Conservation (phyloP, 768 basidiomycete genomes). For the Lactarius sp. region DNA sequence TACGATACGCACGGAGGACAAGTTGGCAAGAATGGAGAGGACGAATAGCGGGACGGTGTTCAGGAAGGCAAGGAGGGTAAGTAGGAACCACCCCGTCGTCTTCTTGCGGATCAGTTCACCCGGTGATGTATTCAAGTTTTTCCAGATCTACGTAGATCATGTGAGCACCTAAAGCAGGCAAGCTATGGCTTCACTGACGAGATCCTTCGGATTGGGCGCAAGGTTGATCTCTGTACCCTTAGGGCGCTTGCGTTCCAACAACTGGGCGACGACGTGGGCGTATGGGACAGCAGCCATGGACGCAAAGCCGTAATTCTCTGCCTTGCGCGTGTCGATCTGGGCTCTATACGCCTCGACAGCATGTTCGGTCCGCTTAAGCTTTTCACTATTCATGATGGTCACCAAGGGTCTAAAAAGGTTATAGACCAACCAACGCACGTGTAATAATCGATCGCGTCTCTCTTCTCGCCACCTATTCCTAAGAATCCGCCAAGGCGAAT, state of each 20-base stretch:
- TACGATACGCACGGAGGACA: constrained; percentile 57
- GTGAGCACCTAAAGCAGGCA: not conserved
- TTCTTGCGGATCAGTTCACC: constrained; percentile 62
- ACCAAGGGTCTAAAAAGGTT: not conserved
- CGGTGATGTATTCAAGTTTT: constrained; percentile 75
- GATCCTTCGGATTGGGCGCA: constrained; percentile 88
- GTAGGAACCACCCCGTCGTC: constrained; percentile 70
- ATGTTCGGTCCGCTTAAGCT: constrained; percentile 58
- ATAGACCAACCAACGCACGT: constrained; percentile 49
- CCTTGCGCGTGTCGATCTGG: constrained; percentile 66
- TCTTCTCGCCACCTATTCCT: constrained; percentile 78
- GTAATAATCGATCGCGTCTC: constrained; percentile 92
- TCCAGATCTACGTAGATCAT: constrained; percentile 63
- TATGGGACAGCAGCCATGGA: constrained; percentile 87
- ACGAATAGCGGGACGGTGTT: constrained; percentile 90
- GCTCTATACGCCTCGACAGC: constrained; percentile 69
- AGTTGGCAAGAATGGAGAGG: constrained; percentile 88
- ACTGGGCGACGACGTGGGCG: constrained; percentile 78
- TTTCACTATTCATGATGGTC: constrained; percentile 32
- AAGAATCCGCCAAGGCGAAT: constrained; percentile 74
- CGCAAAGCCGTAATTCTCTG: constrained; percentile 90
- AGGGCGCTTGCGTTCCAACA: constrained; percentile 61
- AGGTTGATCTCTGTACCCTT: constrained; percentile 67
- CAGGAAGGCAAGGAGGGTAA: constrained; percentile 81
- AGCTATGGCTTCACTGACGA: constrained; percentile 43